These are phyloP conservation scores for Boletus coffeatus DNA, from an alignment of 1,284 basidiomycete species.

Conservation along the genomic window DNA sequence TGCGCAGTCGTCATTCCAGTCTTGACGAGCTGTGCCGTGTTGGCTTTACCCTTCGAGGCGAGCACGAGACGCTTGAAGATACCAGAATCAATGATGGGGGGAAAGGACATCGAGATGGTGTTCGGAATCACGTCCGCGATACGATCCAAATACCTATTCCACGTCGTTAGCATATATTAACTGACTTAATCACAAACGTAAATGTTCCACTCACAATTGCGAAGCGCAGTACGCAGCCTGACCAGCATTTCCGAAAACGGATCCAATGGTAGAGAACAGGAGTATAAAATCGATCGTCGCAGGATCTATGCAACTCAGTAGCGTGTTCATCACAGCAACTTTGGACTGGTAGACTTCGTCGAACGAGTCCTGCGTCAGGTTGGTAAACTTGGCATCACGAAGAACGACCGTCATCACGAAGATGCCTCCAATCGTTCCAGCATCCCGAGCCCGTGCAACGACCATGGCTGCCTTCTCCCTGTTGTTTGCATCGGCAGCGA, in stretches of 20 bases:
- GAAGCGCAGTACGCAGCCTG: conserved; percentile 31
- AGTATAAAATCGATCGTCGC: conserved; percentile 28
- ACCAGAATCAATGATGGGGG: conserved; percentile 30
- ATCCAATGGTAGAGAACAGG: conserved; percentile 30
- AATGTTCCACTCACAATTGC: conserved; percentile 19
- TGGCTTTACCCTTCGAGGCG: conserved; percentile 24
- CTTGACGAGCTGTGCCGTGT: conserved; percentile 27
- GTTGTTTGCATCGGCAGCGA: conserved; percentile 24
- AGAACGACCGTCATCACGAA: conserved; percentile 32
- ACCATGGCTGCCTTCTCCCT: conserved; percentile 18
- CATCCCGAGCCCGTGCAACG: conserved; percentile 17
- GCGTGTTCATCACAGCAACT: conserved; percentile 24
- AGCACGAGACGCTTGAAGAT: conserved; percentile 29
- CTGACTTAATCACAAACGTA: not conserved
- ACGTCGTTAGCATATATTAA: conserved; percentile 2
- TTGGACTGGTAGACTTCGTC: conserved; percentile 30
- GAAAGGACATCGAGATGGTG: conserved; percentile 30
- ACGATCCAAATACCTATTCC: conserved; percentile 25
- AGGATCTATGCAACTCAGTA: conserved; percentile 23
- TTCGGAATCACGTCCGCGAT: conserved; percentile 27
- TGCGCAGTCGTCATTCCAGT: conserved; percentile 29
- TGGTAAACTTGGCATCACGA: conserved; percentile 28
- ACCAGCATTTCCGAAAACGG: conserved; percentile 31
- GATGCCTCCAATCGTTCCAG: conserved; percentile 23
- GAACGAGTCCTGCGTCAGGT: conserved; percentile 30